Conservation (phyloP, 164 flowering plant genomes). For the Piper longum region DNA sequence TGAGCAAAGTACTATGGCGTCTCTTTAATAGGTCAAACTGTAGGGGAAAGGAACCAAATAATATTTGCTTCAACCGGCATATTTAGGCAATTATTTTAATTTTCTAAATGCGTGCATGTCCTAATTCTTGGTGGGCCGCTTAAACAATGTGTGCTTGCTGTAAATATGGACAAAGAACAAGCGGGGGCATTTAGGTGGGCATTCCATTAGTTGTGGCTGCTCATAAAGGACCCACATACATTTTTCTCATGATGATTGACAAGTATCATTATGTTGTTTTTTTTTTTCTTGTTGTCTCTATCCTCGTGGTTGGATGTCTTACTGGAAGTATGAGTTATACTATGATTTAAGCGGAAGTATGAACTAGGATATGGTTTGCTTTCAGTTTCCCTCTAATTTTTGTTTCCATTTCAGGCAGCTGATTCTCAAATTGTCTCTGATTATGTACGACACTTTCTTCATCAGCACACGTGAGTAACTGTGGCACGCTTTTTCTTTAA, state of each 20-base stretch:
- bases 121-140: constrained; percentile 62
- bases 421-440: constrained; percentile 86
- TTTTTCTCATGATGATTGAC: neutral
- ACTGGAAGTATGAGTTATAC: neutral
- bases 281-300: too few species aligned
- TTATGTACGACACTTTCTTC: constrained; percentile 75
- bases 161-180: constrained; percentile 53
- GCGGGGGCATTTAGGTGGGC: constrained; percentile 58
- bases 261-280: too few species aligned
- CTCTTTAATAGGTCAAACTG: too few species aligned
- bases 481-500: neutral
- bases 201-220: constrained; percentile 19
- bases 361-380: too few species aligned
- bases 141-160: constrained; percentile 37
- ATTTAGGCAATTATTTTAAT: neutral
- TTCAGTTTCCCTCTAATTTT: too few species aligned
- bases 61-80: neutral
- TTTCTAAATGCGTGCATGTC: constrained; percentile 15
- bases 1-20: too few species aligned
- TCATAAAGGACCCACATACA: constrained; percentile 51
- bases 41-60: too few species aligned
- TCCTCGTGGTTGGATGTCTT: neutral
- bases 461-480: constrained; percentile 75
- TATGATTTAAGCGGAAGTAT: too few species aligned
- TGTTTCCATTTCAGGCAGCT: constrained; percentile 50